Base-by-base conservation (phyloP, 768 basidiomycete genomes). In the Mycena kentingensis region DNA sequence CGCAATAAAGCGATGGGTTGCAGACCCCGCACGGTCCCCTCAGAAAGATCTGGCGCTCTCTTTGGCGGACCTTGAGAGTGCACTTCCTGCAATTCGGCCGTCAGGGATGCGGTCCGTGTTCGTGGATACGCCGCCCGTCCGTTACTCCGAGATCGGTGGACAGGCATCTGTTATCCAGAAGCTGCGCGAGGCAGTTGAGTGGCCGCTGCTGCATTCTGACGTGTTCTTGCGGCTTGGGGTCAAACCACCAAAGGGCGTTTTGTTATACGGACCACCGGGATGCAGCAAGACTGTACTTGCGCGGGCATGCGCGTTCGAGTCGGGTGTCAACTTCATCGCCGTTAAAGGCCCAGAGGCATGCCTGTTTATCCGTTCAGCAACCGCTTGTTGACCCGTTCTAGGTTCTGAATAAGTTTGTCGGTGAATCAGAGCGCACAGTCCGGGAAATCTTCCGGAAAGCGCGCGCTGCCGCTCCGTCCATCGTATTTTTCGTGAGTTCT, bases 401-500 rank as follows among this genome's bases (percentile, higher is more conserved):
- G 94, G 80, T 99, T 0, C 67, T 98, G 46, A 98, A 88, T 73
- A 98, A 98, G 70, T 99, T 87, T 62, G 93, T 99, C 16, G 97
- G 97, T 19, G 97, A 99, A 72, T 97, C 94, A 0, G 97, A 99
- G 70, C 80, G 90, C 36, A 92, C 93, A 0, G 90, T 99, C 13
- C 82, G 97, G 27, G 96, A 98, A 64, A 88, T 95, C 49, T 99
- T 99, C 70, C 76, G 91, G 46, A 99, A 97, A 69, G 97, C 97
- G 2, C 82, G 95, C 28, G 89, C 90, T 5, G 93, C 93, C 5
- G 84, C 96, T 1, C 97, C 97, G 0, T 94, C 93, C 3, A 96
- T 99, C 61, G 80, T 99, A 37, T 98, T 99, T 72, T 97, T 99
- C 65, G 96, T 97, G 56, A 62, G 90, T 75, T 27, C 22, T 32